These are phyloP conservation scores for Saccharomyces hybrid DNA, from an alignment of 1,139 yeast species.

Conservation along the genomic window DNA sequence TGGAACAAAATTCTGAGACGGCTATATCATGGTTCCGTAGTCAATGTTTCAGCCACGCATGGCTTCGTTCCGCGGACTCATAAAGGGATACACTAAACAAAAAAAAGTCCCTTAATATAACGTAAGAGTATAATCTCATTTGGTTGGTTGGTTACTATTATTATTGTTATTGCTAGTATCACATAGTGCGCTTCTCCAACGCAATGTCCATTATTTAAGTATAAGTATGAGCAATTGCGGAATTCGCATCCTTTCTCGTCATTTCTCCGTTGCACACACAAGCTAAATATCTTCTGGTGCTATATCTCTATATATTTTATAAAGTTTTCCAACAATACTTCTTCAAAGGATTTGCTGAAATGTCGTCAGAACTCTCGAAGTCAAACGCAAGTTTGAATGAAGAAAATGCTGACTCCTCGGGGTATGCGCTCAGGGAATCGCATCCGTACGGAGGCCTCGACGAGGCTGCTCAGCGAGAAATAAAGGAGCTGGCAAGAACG, in stretches of 20 bases:
- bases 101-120: neutral
- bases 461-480: slow-evolving; percentile 8
- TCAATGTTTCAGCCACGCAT: neutral
- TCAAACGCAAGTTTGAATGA: neutral
- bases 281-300: too few species aligned
- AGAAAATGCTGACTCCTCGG: neutral
- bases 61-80: neutral
- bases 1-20: neutral
- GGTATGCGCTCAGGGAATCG: neutral
- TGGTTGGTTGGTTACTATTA: too few species aligned
- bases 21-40: neutral
- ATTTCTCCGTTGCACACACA: too few species aligned
- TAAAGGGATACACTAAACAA: neutral
- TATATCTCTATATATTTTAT: neutral
- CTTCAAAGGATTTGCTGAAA: neutral
- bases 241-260: too few species aligned
- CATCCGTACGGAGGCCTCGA: slow-evolving; percentile 16
- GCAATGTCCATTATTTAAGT: too few species aligned
- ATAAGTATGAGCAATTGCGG: too few species aligned
- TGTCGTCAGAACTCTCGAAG: neutral
- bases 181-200: too few species aligned
- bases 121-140: too few species aligned
- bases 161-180: too few species aligned
- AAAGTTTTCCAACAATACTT: neutral
- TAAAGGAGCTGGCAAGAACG: slow-evolving; percentile 11